Evolutionary conservation across 2,329 filamentous ascomycete genomes (phyloP), one percentile per base, ranked within the genome.

Genomic region (Cladosporium austrohemisphaericum): DNA sequence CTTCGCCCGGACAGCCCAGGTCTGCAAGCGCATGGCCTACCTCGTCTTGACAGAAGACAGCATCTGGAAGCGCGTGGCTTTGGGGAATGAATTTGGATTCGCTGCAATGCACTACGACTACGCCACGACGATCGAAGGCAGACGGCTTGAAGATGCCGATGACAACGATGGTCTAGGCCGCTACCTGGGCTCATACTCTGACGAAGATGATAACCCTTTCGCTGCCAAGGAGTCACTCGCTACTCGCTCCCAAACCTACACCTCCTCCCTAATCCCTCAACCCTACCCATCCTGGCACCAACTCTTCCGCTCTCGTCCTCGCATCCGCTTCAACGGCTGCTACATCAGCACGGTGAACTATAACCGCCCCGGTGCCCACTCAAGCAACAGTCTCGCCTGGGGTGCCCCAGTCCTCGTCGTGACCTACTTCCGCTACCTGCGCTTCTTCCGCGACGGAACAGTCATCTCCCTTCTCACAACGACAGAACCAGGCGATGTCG

Each of bases 321-420:
- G 93, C 35, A 78, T 97, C 52, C 88, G 93, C 51, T 98, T 95
- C 75, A 93, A 93, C 61, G 93, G 93, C 20, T 86, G 89, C 69
- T 98, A 98, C 72, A 97, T 98, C 68, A 88, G 84, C 67, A 97
- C 92, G 0, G 90, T 95, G 52, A 97, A 97, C 71, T 98, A 98
- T 70, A 83, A 88, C 41, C 86, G 93, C 19, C 75, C 88, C 0
- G 93, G 93, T 25, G 86, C 86, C 52, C 77, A 84, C 9, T 84
- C 82, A 3, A 77, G 80, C 16, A 85, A 83, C 55, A 83, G 83
- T 48, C 71, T 85, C 14, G 85, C 86, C 1, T 95, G 91, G 88
- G 76, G 74, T 60, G 85, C 80, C 19, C 91, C 91, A 7, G 85
- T 97, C 28, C 90, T 95, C 65, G 94, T 97, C 51, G 90, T 98